Percentiles rank a stretch among this genome's conserved stretches.
Conservation (phyloP, 352 stramenopile species). For the Pythium brassicae region DNA sequence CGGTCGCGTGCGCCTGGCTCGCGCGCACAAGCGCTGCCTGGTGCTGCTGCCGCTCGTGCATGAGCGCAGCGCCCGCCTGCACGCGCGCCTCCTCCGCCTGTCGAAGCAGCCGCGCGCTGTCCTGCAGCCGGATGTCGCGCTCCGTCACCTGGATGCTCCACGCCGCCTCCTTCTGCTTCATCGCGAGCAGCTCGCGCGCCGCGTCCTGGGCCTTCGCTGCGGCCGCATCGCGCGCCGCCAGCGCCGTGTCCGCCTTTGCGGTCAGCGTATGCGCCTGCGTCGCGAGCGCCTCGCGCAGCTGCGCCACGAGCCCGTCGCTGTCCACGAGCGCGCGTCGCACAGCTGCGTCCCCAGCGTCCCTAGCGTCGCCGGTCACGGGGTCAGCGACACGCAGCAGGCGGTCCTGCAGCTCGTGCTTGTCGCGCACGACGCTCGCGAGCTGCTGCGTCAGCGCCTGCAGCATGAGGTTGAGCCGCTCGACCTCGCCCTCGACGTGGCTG, state of each 20-base stretch:
- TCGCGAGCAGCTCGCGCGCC: conserved; percentile 46
- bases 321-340: background rate
- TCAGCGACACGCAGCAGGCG: conserved; percentile 17
- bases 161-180: conserved; percentile 58
- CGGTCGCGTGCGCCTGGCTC: conserved; percentile 18
- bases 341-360: background rate
- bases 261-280: conserved; percentile 41
- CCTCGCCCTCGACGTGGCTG: conserved; percentile 19
- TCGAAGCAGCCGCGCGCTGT: conserved; percentile 17
- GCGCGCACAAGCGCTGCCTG: conserved; percentile 21
- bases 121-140: conserved; percentile 26
- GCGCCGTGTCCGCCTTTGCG: conserved; percentile 32
- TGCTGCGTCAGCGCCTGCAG: conserved; percentile 58
- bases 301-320: conserved; percentile 23
- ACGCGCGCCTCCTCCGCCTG: conserved; percentile 23
- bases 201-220: conserved; percentile 40
- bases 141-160: conserved; percentile 48
- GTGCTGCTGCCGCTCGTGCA: conserved; percentile 29
- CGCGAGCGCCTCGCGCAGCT: conserved; percentile 38
- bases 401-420: conserved; percentile 74
- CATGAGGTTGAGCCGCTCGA: conserved; percentile 70
- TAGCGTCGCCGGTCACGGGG: conserved; percentile 1
- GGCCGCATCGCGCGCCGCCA: conserved; percentile 24
- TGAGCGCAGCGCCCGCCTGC: conserved; percentile 14
- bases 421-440: conserved; percentile 55